Conservation (phyloP, 2,329 filamentous ascomycete genomes). For the Aspergillus sp. region DNA sequence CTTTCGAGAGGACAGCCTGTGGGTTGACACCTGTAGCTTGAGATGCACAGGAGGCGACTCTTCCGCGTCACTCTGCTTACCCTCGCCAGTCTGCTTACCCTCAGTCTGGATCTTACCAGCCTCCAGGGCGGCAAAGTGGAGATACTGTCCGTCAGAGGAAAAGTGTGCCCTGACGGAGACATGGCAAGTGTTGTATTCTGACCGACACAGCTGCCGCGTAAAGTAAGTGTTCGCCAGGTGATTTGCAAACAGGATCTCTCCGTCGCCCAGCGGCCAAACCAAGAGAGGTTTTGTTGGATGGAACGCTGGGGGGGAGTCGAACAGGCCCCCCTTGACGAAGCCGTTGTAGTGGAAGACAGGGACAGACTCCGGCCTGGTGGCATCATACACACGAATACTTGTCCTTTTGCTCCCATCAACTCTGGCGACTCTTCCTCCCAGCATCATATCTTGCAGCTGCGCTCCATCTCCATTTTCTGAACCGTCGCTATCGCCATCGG, state of each 20-base stretch:
- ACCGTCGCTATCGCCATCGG: too few species aligned
- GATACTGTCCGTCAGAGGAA: not conserved
- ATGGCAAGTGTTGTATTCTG: not conserved
- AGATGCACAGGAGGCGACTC: not conserved
- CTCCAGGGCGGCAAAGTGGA: slow-evolving; percentile 5
- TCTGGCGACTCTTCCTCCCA: too few species aligned
- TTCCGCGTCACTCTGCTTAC: not conserved
- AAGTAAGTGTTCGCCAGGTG: slow-evolving; percentile 1
- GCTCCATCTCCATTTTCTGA: too few species aligned
- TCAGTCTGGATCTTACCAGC: not conserved
- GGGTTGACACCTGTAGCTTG: not conserved
- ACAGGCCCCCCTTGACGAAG: not conserved
- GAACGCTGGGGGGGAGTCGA: slow-evolving; percentile 2
- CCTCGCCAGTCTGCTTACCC: not conserved
- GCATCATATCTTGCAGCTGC: too few species aligned
- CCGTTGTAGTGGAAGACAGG: too few species aligned
- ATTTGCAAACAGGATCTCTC: slow-evolving; percentile 5
- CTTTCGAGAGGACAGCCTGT: slow-evolving; percentile 5
- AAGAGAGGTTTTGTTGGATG: slow-evolving; percentile 1
- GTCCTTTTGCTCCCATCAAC: too few species aligned
- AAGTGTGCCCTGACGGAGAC: not conserved
- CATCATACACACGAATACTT: too few species aligned
- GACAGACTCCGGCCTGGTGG: too few species aligned
- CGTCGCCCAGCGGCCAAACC: not conserved
- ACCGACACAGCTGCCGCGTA: not conserved